Evolutionary conservation across 768 basidiomycete species (phyloP).

Genomic region (Pholiota conissans): DNA sequence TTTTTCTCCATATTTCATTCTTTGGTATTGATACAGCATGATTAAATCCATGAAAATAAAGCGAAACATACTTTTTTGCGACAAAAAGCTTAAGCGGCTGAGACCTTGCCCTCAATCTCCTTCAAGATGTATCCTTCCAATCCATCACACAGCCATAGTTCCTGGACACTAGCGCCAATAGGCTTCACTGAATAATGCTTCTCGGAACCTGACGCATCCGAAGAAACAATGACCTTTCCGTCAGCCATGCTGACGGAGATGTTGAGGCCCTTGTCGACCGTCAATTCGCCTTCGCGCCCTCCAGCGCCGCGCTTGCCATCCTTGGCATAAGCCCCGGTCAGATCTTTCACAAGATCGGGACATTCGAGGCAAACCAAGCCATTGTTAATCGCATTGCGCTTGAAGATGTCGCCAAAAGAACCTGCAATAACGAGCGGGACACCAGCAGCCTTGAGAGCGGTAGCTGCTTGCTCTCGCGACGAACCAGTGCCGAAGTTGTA

Average conservation of each 20-base stretch:
- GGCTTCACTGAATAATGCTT: constrained; percentile 68
- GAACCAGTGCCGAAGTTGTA: constrained; percentile 99
- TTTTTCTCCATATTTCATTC: not conserved
- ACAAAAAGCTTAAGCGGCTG: not conserved
- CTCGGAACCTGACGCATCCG: constrained; percentile 36
- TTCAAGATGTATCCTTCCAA: constrained; percentile 91
- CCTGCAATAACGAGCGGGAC: constrained; percentile 94
- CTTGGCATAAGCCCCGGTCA: constrained; percentile 74
- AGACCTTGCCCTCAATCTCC: constrained; percentile 47
- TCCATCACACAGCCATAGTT: constrained; percentile 95
- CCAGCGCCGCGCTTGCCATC: constrained; percentile 78
- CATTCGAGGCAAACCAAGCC: constrained; percentile 94
- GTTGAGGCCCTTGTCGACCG: constrained; percentile 69
- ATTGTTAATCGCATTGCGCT: constrained; percentile 98
- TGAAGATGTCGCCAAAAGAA: constrained; percentile 99
- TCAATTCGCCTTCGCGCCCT: constrained; percentile 79
- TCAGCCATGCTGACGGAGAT: constrained; percentile 68
- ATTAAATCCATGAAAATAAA: constrained; percentile 6
- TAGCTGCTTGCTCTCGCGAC: constrained; percentile 97
- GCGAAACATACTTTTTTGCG: not conserved
- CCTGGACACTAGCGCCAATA: constrained; percentile 93
- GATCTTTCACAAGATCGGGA: constrained; percentile 83
- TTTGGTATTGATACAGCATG: constrained; percentile 3
- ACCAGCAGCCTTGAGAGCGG: constrained; percentile 92
- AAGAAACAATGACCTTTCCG: constrained; percentile 64